These are phyloP conservation scores for Purshia tridentata DNA, from an alignment of 306 rosid species.

Conservation along the genomic window DNA sequence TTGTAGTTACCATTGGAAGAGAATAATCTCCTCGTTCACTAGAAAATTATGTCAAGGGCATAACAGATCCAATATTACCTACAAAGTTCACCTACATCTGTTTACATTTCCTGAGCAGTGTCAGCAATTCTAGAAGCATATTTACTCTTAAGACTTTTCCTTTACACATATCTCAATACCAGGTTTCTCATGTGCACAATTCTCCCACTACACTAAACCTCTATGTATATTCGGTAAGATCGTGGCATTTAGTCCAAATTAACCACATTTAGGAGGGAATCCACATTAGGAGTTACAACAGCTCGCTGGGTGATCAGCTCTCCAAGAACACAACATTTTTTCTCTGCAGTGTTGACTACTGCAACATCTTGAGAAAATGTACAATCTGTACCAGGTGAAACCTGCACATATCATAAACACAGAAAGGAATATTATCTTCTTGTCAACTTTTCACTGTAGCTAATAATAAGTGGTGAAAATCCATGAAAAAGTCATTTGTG, in stretches of 20 bases:
- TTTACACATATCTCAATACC: conserved; percentile 24
- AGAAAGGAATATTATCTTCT: neutral
- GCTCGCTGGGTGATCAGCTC: conserved; percentile 38
- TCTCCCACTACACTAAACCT: conserved; percentile 6
- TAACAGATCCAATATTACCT: neutral
- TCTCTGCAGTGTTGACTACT: conserved; percentile 51
- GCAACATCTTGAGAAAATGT: conserved; percentile 47
- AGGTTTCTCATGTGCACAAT: neutral
- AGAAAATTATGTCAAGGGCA: neutral
- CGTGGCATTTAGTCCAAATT: conserved; percentile 16
- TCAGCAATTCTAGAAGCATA: conserved; percentile 28
- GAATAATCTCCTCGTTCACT: neutral
- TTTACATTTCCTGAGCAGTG: conserved; percentile 3
- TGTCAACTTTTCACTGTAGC: neutral
- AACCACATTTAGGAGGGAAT: conserved; percentile 35
- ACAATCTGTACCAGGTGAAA: conserved; percentile 68
- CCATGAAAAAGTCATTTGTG: no score
- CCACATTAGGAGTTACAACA: conserved; percentile 52
- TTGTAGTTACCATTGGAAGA: neutral
- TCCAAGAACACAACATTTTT: conserved; percentile 56
- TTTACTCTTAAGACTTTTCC: conserved; percentile 24
- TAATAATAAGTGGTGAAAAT: neutral
- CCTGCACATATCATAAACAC: conserved; percentile 44
- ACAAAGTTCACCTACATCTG: neutral
- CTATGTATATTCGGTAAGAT: neutral